Base-by-base conservation (phyloP, 129 eudicot species). In the Rutidosis leptorrhynchoides region DNA sequence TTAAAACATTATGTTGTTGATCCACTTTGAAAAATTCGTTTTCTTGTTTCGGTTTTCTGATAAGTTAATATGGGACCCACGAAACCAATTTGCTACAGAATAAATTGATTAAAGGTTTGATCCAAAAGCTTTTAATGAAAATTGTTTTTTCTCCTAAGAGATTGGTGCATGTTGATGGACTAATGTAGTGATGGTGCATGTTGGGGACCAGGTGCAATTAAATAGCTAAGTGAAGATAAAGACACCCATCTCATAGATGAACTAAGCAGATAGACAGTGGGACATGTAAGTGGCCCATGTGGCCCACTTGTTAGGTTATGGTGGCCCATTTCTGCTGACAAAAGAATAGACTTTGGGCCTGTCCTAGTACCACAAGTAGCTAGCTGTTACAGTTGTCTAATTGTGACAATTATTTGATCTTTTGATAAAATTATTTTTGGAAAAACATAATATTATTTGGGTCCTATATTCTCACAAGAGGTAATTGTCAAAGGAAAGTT, bases 331-430 rank as follows among this genome's bases (percentile, higher is more conserved):
- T 63, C 8, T 11, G 43, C 45, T 73, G 56, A 67, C 67, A 33
- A 2, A 3, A 17, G 46, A 40, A 46, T 46, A 67, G 52, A 67
- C 25, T 58, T 67, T 58, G 79, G 78, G 74, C 74, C 74, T 58
- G 20, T 65, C 54, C 37, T 40, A 56, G 62, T 57, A 57, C 62
- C 9, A 22, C 32, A 43, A 23, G 49, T 49, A 37, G 58, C 25
- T 43, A 66, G 62, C 74, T 74, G 79, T 59, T 67, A 58, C 74
- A 70, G 74, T 70, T 70, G 66, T 46, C 43, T 26, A 74, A 58
- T 17, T 43, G 45, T 4, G 64, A 58, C 77, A 8, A 62, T 62
- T 33, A 72, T 62, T 15, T 51, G 10, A 20, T 71, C 37, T 22
- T 29, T 57, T 21, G n/a, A 16, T 2, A n/a, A n/a, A n/a, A n/a